Base-by-base conservation (phyloP, 1,284 basidiomycete genomes). In the Psilocybe mexicana region DNA sequence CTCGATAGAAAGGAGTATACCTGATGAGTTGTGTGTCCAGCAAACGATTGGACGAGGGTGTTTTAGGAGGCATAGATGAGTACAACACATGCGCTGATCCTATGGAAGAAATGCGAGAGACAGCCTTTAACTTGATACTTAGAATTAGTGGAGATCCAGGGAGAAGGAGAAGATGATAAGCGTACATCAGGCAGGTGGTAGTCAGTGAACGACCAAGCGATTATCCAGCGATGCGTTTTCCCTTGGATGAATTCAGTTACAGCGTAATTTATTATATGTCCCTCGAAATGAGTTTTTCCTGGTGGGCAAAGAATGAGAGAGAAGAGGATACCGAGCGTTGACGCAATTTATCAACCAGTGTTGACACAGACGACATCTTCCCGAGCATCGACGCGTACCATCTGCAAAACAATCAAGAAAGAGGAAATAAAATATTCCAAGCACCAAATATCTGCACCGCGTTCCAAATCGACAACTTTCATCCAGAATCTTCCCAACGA, bases 381-480 rank as follows among this genome's bases (percentile, higher is more conserved):
- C 96, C 96, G 0, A 98, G 78, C 82, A 98, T 88, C 8, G 92
- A 94, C 0, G 95, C 95, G 69, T 87, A 98, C 95, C 94, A 97
- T 52, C 92, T 93, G 33, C 10, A 18, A 28, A 10, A 28, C 25
- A 44, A 11, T 42, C 24, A 4, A 36, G 12, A 59, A 38, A 25
- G 8, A 6, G 18, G 12, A 1, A 11, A 25, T 5, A 28, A 10
- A 49, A 40, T n/a, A 40, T 44, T 33, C 33, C 18, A 42, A 60
- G 1, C 18, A 43, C 61, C 49, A 65, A 72, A 55, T 67, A 89
- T 82, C 80, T 75, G 72, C 88, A 91, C 43, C 75, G 72, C 2
- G 71, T 69, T 23, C 74, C 65, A 28, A 82, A 65, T 1, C 60
- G 46, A 3, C 83, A 55, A 63, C 91, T 93, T 72, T 98, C 95